These are phyloP conservation scores for Friedmanniomyces endolithicus DNA, from an alignment of 495 filamentous ascomycete genomes.

Conservation along the genomic window DNA sequence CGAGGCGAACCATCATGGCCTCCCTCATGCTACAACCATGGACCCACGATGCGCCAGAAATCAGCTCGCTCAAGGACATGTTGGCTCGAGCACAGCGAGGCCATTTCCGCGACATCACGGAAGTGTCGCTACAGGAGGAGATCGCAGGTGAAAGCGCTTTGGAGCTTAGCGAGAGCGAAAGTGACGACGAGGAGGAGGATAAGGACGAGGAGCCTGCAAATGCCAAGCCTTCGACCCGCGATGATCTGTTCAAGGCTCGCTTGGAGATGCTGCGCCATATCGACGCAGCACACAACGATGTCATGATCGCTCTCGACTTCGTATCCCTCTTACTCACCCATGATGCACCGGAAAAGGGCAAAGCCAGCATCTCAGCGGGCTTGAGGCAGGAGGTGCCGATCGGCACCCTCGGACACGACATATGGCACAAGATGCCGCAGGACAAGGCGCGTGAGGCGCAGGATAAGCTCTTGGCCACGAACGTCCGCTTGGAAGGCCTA, in stretches of 20 bases:
- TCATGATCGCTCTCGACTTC: conserved; percentile 62
- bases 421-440: conserved; percentile 41
- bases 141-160: conserved; percentile 43
- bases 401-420: conserved; percentile 64
- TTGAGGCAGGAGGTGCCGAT: conserved; percentile 57
- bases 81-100: conserved; percentile 27
- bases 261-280: conserved; percentile 17
- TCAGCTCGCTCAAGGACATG: conserved; percentile 14
- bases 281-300: conserved; percentile 46
- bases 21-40: conserved; percentile 25
- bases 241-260: conserved; percentile 14
- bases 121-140: conserved; percentile 47
- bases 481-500: conserved; percentile 66
- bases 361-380: conserved; percentile 51
- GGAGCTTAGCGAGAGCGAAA: conserved; percentile 10
- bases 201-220: conserved; percentile 2
- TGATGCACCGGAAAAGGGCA: conserved; percentile 53
- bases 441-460: conserved; percentile 38
- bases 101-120: conserved; percentile 29
- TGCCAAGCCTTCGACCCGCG: conserved; percentile 6
- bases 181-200: conserved; percentile 11
- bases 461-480: conserved; percentile 49
- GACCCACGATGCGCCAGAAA: conserved; percentile 14
- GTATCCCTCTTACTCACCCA: conserved; percentile 75
- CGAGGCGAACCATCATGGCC: background rate